A percentile compares a stretch with the other conserved stretches of the same genome.
These are phyloP conservation scores for Diutina neorugosa DNA, from an alignment of 1,139 yeast species.

Conservation along the genomic window DNA sequence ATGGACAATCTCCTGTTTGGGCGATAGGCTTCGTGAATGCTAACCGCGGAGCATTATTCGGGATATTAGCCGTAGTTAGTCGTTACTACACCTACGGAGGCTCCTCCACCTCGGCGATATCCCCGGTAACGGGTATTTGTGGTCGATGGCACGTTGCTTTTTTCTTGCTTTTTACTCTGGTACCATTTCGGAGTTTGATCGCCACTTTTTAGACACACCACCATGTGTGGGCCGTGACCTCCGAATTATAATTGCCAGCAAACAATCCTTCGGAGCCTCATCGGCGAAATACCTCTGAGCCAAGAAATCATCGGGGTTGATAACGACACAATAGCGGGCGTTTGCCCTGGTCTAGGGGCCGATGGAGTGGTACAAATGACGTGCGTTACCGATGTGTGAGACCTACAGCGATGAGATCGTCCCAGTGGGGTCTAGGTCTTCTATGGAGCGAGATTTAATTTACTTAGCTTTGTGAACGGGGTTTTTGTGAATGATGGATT, in stretches of 20 bases:
- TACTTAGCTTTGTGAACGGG: too few species aligned
- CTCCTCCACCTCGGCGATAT: too few species aligned
- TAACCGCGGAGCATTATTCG: neutral
- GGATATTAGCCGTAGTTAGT: neutral
- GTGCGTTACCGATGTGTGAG: too few species aligned
- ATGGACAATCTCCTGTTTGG: neutral
- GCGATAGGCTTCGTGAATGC: neutral
- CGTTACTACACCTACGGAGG: too few species aligned
- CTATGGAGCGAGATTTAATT: too few species aligned
- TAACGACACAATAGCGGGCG: too few species aligned
- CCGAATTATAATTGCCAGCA: neutral
- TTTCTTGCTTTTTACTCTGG: too few species aligned
- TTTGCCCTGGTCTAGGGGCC: too few species aligned
- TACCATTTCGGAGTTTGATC: neutral
- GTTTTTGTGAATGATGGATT: too few species aligned
- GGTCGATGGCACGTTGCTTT: neutral
- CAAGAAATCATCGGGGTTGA: neutral
- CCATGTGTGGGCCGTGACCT: neutral
- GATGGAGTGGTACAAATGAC: too few species aligned
- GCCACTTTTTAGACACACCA: too few species aligned
- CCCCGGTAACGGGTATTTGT: too few species aligned
- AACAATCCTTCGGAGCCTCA: neutral
- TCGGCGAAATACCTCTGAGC: neutral
- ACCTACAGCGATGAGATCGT: neutral
- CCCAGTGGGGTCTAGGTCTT: neutral